Conservation (phyloP, 805 yeast genomes). For the Jamesozyma spencerorum region DNA sequence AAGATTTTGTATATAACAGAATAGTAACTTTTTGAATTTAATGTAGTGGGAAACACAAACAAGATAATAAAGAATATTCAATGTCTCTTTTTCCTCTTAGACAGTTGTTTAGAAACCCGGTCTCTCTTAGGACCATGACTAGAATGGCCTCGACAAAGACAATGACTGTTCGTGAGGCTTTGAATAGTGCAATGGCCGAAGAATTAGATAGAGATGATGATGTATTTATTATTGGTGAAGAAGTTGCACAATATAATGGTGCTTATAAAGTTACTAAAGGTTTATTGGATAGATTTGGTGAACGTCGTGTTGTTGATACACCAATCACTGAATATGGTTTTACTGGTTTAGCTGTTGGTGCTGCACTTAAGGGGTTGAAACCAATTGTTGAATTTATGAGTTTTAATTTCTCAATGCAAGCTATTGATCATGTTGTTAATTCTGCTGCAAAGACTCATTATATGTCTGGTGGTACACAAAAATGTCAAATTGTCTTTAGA, state of each 20-base stretch:
- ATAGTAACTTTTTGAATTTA: too few species aligned
- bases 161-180: slow-evolving; percentile 94
- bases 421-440: slow-evolving; percentile 96
- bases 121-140: not conserved
- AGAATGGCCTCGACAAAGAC: slow-evolving; percentile 39
- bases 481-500: slow-evolving; percentile 94
- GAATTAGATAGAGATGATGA: slow-evolving; percentile 93
- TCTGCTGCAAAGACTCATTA: slow-evolving; percentile 98
- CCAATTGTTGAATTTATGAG: slow-evolving; percentile 99
- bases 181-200: slow-evolving; percentile 91
- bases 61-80: too few species aligned
- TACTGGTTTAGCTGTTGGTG: slow-evolving; percentile 90
- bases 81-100: not conserved
- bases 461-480: slow-evolving; percentile 99
- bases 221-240: slow-evolving; percentile 96
- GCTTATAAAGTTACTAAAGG: slow-evolving; percentile 97
- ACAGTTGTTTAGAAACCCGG: slow-evolving; percentile 1
- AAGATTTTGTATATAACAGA: too few species aligned
- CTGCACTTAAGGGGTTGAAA: slow-evolving; percentile 91
- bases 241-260: slow-evolving; percentile 98
- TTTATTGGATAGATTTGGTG: slow-evolving; percentile 88
- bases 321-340: slow-evolving; percentile 99
- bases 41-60: too few species aligned
- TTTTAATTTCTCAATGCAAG: slow-evolving; percentile 98
- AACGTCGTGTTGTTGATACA: slow-evolving; percentile 85